These are phyloP conservation scores for Avicennia marina DNA, from an alignment of 257 asterid genomes.

Conservation along the genomic window DNA sequence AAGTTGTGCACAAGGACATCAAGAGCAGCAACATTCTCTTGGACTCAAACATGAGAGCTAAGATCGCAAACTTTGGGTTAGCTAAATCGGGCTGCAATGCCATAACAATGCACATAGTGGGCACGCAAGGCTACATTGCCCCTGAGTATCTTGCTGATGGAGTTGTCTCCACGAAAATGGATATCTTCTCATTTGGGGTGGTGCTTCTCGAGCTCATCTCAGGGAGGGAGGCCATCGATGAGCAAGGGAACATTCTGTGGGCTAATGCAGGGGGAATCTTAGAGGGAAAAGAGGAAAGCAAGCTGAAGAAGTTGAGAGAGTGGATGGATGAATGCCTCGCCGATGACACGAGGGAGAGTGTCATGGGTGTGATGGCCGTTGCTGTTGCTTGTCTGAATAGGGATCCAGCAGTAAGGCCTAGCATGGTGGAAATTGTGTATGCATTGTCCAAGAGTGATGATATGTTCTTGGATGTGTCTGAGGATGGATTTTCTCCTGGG, in stretches of 20 bases:
- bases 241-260: conserved; percentile 64
- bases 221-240: conserved; percentile 62
- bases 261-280: conserved; percentile 27
- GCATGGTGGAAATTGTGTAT: conserved; percentile 91
- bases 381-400: conserved; percentile 63
- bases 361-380: conserved; percentile 51
- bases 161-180: conserved; percentile 80
- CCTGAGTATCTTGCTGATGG: conserved; percentile 83
- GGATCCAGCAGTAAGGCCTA: conserved; percentile 83
- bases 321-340: conserved; percentile 63
- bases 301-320: conserved; percentile 38
- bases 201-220: conserved; percentile 83
- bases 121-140: conserved; percentile 90
- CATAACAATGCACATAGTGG: conserved; percentile 94
- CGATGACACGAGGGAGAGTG: conserved; percentile 55
- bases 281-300: conserved; percentile 52
- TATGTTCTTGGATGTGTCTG: conserved; percentile 66
- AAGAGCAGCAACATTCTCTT: conserved; percentile 87
- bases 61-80: conserved; percentile 86
- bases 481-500: conserved; percentile 65
- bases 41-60: conserved; percentile 87
- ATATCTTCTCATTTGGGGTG: conserved; percentile 82
- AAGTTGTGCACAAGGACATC: conserved; percentile 91
- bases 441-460: conserved; percentile 87
- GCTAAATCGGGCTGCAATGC: conserved; percentile 94